A percentile compares a stretch with the other conserved stretches of the same genome.
Conservation (phyloP, 169 alveolate species). For the Plasmodium fragile region DNA sequence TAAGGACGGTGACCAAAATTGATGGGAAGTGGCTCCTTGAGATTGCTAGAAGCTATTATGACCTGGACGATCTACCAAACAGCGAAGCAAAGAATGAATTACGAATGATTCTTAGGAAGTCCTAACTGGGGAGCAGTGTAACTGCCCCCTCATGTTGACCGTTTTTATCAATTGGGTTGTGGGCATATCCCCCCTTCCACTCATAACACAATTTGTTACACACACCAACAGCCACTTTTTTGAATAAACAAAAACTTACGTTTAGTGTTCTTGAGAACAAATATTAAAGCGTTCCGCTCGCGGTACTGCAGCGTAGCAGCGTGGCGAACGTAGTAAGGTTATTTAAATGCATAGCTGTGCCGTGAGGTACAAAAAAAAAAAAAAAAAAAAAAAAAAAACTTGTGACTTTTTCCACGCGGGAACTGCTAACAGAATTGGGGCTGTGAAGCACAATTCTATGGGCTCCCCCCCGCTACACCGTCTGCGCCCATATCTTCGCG, state of each 20-base stretch:
- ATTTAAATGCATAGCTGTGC: neutral
- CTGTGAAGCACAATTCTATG: neutral
- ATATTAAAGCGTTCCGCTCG: neutral
- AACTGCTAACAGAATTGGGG: neutral
- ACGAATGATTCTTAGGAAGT: constrained; percentile 8
- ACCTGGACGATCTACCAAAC: constrained; percentile 62
- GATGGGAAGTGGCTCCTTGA: constrained; percentile 94
- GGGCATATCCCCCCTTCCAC: neutral
- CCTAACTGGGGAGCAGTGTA: neutral
- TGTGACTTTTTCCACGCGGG: neutral
- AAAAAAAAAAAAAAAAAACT: too few species aligned
- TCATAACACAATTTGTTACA: neutral
- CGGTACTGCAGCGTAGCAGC: neutral
- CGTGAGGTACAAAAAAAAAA: neutral
- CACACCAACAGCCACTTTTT: neutral
- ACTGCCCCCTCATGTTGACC: neutral
- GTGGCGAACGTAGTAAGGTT: neutral
- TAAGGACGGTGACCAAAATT: constrained; percentile 95
- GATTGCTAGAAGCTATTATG: constrained; percentile 69
- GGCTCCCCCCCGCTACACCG: constrained; percentile 1
- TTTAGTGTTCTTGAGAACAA: neutral
- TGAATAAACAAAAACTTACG: neutral
- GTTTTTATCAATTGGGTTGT: neutral
- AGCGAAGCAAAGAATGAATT: constrained; percentile 69
- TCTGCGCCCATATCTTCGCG: constrained; percentile 86